Evolutionary conservation across 306 rosid genomes (phyloP).

Genomic region (Mimosa bimucronata): DNA sequence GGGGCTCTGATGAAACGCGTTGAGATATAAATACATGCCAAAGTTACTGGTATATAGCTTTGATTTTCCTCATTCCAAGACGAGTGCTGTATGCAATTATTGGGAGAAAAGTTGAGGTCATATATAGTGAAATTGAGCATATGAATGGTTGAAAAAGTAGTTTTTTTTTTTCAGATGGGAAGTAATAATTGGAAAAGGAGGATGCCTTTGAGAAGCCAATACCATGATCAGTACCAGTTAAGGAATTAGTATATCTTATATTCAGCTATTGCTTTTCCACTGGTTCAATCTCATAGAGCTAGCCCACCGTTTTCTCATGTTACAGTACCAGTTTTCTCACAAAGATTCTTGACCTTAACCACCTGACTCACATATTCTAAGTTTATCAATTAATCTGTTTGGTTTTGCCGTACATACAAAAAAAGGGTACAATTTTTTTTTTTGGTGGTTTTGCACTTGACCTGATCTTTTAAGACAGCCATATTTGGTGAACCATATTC

Average conservation of each 20-base stretch:
- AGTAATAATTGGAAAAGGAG: slow-evolving; percentile 25
- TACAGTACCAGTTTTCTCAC: slow-evolving; percentile 3
- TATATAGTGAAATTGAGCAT: background rate
- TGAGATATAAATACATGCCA: background rate
- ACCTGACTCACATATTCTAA: background rate
- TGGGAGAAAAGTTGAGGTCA: background rate
- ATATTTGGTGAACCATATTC: slow-evolving; percentile 26
- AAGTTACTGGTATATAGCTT: too few relatives aligned
- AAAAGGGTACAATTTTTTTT: too few relatives aligned
- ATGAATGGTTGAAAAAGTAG: background rate
- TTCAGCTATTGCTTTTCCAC: background rate
- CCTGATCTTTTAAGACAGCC: background rate
- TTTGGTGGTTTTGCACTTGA: slow-evolving; percentile 30
- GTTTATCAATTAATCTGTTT: background rate
- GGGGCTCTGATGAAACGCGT: background rate
- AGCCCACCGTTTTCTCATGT: slow-evolving; percentile 38
- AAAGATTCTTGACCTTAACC: background rate
- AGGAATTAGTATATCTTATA: background rate
- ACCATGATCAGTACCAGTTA: slow-evolving; percentile 6
- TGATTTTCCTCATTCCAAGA: background rate
- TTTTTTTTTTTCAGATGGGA: background rate
- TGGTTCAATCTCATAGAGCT: slow-evolving; percentile 20
- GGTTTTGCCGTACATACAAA: background rate
- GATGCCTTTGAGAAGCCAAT: slow-evolving; percentile 26
- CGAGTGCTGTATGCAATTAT: background rate